Evolutionary conservation across 2,329 filamentous ascomycete species (phyloP).

Genomic region (Epichloe sylvatica): DNA sequence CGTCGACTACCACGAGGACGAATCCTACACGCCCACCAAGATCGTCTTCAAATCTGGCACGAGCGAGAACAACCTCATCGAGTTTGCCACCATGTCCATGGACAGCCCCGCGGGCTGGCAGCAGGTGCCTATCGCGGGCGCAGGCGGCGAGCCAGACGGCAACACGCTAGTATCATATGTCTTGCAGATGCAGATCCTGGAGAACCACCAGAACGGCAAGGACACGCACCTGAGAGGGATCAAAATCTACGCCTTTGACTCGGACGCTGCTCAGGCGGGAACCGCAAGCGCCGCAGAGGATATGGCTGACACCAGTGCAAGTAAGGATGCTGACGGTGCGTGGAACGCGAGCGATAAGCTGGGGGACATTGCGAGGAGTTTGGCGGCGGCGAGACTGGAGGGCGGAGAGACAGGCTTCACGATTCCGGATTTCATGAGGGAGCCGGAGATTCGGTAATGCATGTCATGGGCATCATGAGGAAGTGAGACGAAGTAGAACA

Average conservation of each 20-base stretch:
- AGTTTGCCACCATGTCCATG: constrained; percentile 70
- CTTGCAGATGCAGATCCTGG: constrained; percentile 76
- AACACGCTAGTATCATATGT: constrained; percentile 77
- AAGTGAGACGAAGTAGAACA: not conserved
- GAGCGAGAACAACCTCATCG: constrained; percentile 78
- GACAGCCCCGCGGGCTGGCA: constrained; percentile 80
- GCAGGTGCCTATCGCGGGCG: constrained; percentile 51
- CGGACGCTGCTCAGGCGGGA: constrained; percentile 29
- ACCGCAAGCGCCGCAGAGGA: constrained; percentile 17
- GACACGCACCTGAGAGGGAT: constrained; percentile 93
- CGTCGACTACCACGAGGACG: constrained; percentile 83
- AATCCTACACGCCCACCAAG: constrained; percentile 91
- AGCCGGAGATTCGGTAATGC: constrained; percentile 26
- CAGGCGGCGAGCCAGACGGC: constrained; percentile 46
- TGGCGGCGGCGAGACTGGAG: constrained; percentile 18
- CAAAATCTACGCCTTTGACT: constrained; percentile 60
- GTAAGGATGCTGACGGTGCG: constrained; percentile 6
- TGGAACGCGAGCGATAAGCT: constrained; percentile 10
- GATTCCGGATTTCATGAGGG: constrained; percentile 29
- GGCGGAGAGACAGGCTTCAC: constrained; percentile 21
- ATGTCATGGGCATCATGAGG: not conserved
- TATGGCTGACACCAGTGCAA: constrained; percentile 10
- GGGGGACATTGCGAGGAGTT: constrained; percentile 16
- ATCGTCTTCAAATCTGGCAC: constrained; percentile 83
- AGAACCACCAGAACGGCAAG: constrained; percentile 98